Evolutionary conservation across 2,329 filamentous ascomycete species (phyloP), one percentile per base, ranked within the genome.

Genomic region (Penicillium sp.): DNA sequence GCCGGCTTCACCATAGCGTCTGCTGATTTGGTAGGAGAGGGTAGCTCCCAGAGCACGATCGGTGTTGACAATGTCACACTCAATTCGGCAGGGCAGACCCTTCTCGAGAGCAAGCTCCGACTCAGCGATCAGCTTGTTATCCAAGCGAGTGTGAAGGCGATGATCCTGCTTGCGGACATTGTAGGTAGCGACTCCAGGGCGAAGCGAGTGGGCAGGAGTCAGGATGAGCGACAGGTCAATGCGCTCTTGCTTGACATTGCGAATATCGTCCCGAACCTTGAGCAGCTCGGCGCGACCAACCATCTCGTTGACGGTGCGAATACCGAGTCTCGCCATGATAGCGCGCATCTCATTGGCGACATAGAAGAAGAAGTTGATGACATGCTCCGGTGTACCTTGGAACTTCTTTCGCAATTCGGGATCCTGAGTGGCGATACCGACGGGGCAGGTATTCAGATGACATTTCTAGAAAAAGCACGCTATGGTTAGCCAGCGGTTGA

Each of bases 281-380:
- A 97, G 79, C 33, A 87, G 80, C 71, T 97, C 92, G 19, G 89
- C 92, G 59, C 87, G 89, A 16, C 92, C 92, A 64, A 97, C 89
- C 92, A 96, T 96, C 72, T 97, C 92, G 68, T 96, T 97, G 69
- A 97, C 87, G 53, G 88, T 95, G 58, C 92, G 86, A 82, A 95
- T 89, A 59, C 92, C 92, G 63, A 96, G 83, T 74, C 88, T 89
- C 42, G 92, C 91, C 92, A 97, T 96, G 73, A 97, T 95, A 30
- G 91, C 89, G 67, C 92, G 86, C 50, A 97, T 82, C 76, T 97
- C 92, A 66, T 97, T 97, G 60, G 92, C 88, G 44, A 97, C 80
- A 65, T 96, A 97, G 77, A 96, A 97, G 76, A 95, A 95, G 79
- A 96, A 96, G 80, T 96, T 97, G 73, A 97, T 96, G 50, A 95